A percentile compares a stretch with the other conserved stretches of the same genome.
Conservation (phyloP, 2,329 filamentous ascomycete species). For the Sclerotinia borealis region DNA sequence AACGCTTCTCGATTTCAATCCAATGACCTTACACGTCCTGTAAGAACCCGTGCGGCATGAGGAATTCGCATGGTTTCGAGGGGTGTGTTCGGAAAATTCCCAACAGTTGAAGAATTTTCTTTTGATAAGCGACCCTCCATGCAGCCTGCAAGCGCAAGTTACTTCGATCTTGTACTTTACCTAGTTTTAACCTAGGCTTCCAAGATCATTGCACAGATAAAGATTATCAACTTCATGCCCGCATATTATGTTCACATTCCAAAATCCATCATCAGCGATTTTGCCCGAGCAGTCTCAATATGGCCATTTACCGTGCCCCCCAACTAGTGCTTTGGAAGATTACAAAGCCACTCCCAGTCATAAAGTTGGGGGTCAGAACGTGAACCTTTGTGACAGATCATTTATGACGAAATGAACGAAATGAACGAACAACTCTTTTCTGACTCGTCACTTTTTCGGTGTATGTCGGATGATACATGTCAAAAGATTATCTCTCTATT, state of each 20-base stretch:
- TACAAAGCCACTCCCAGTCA: neutral
- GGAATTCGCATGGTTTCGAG: neutral
- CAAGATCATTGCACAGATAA: neutral
- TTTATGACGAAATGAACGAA: neutral
- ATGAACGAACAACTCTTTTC: neutral
- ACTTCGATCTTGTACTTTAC: neutral
- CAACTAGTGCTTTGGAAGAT: neutral
- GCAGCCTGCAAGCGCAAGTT: slow-evolving; percentile 2
- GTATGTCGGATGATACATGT: neutral
- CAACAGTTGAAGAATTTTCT: neutral
- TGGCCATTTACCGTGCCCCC: neutral
- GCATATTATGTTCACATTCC: neutral
- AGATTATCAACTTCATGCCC: neutral
- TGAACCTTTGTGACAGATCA: neutral
- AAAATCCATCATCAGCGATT: neutral
- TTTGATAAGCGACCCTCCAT: slow-evolving; percentile 5
- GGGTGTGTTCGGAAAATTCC: neutral
- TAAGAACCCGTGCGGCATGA: neutral
- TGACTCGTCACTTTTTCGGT: neutral
- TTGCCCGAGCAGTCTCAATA: neutral
- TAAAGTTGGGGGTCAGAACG: neutral
- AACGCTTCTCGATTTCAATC: neutral
- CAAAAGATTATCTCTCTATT: neutral
- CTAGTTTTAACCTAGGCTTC: neutral
- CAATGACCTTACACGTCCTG: neutral